Evolutionary conservation across 495 filamentous ascomycete genomes (phyloP).

Genomic region (Penicillium paxilli): DNA sequence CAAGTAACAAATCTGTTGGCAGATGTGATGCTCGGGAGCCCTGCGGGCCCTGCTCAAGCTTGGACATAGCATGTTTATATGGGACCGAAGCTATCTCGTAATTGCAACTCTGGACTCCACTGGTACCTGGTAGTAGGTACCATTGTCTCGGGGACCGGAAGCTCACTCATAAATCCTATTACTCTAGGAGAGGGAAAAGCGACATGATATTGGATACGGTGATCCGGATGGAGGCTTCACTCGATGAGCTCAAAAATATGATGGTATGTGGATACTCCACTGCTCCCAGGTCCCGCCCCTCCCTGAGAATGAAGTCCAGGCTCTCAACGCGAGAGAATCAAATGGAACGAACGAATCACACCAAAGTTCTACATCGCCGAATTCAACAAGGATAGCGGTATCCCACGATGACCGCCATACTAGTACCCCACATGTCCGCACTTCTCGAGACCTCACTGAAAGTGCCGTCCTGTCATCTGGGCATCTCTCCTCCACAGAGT

Average conservation of each 20-base stretch:
- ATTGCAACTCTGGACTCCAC: no score
- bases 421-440: background rate
- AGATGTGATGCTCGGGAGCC: conserved; percentile 10
- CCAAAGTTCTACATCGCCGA: background rate
- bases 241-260: conserved; percentile 8
- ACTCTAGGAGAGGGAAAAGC: conserved; percentile 8
- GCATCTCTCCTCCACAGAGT: conserved; percentile 9
- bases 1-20: background rate
- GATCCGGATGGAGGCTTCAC: conserved; percentile 4
- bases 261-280: background rate
- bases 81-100: conserved; percentile 8
- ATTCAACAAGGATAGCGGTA: background rate
- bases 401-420: background rate
- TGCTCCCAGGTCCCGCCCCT: background rate
- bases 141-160: background rate
- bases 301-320: background rate
- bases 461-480: conserved; percentile 7
- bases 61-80: conserved; percentile 6
- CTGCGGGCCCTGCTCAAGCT: conserved; percentile 4
- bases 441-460: conserved; percentile 4
- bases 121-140: background rate
- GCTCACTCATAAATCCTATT: background rate
- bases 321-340: background rate
- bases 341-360: background rate
- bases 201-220: conserved; percentile 10